phyloP scores from a whole-genome alignment of 2,329 filamentous ascomycete genomes.

The Mariannaea sp. region DNA sequence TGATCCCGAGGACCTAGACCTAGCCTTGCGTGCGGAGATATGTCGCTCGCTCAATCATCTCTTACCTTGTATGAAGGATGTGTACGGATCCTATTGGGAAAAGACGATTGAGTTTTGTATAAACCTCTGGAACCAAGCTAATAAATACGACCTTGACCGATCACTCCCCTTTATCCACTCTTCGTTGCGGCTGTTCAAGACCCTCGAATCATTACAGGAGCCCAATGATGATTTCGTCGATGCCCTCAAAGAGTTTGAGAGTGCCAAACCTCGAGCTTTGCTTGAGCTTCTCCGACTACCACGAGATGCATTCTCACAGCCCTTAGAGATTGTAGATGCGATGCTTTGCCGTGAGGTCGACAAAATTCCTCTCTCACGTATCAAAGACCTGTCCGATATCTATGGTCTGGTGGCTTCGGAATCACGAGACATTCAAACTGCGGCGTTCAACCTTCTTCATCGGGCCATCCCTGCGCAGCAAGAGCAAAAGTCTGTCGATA shows the following conservation, averaged over 20 bases:
- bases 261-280: constrained; percentile 60
- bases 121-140: constrained; percentile 59
- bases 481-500: constrained; percentile 81
- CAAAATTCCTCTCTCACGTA: constrained; percentile 63
- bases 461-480: constrained; percentile 77
- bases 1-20: constrained; percentile 49
- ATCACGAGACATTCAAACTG: constrained; percentile 75
- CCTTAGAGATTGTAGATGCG: constrained; percentile 75
- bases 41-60: constrained; percentile 64
- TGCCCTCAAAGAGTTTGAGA: constrained; percentile 65
- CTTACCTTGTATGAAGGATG: constrained; percentile 74
- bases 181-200: constrained; percentile 71
- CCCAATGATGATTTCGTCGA: constrained; percentile 87
- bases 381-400: constrained; percentile 69
- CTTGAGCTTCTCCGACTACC: constrained; percentile 65
- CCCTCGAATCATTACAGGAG: constrained; percentile 67
- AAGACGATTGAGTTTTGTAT: constrained; percentile 63
- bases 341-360: constrained; percentile 72
- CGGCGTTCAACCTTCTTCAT: constrained; percentile 81
- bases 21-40: constrained; percentile 54
- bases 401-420: constrained; percentile 78
- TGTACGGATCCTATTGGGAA: constrained; percentile 90
- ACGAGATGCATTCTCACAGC: constrained; percentile 58
- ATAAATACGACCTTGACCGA: constrained; percentile 49
- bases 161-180: constrained; percentile 69